Base-by-base conservation (phyloP, 306 rosid genomes). In the Begonia peltatifolia region DNA sequence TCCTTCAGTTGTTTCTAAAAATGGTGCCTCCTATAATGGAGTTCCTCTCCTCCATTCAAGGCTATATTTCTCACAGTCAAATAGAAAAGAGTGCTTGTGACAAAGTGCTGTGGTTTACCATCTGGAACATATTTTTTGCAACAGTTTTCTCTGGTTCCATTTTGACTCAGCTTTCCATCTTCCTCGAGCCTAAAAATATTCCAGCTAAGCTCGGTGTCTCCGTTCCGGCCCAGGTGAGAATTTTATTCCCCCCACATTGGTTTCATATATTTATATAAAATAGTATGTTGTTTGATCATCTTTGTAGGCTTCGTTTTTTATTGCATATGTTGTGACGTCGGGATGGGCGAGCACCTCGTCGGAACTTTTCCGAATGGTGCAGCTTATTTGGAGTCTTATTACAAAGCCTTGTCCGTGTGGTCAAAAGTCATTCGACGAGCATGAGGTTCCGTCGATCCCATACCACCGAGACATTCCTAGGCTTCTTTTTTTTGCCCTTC, bases 101-200 rank as follows among this genome's bases (percentile, higher is more conserved):
- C 20, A 90, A 90, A 83, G 99, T 90, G 36, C 68, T 90, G 58
- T 86, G 93, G 94, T 86, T 86, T 82, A 83, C 95, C 18, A 56
- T 90, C 61, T 86, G 99, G 99, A 90, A 90, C 62, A 72, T 79
- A 8, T 86, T 90, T 68, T 81, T 90, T 47, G 99, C 94, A n/a
- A 74, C 99, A 49, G 74, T 84, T 54, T 83, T 90, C 74, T 90
- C 95, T 17, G 99, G 99, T 46, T 74, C 99, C 43, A 64, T 53
- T 69, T 47, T 86, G 25, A 63, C 65, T 66, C 72, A 73, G 77
- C 13, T 79, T 61, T 65, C 79, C 17, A 13, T 71, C 57, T 5
- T 83, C 63, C 87, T 90, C 54, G 88, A 86, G 50, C 94, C 84
- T 54, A 78, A 68, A 71, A 50, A 57, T 72, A 78, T 90, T 71